Conservation (phyloP, 768 basidiomycete species). For the Lentinula sp. region DNA sequence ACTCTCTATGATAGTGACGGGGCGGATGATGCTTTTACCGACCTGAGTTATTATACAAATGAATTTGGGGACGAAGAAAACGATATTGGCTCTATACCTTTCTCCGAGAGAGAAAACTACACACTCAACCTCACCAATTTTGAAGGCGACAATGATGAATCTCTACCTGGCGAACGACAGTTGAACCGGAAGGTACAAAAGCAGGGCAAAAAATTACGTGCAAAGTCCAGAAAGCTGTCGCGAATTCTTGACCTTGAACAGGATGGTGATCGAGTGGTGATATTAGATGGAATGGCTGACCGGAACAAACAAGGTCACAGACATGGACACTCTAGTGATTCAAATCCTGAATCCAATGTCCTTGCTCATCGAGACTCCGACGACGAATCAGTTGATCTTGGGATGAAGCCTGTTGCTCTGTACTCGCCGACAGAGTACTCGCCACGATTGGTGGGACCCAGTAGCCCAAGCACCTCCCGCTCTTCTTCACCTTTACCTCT, state of each 20-base stretch:
- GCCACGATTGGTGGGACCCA: neutral
- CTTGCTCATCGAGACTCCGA: neutral
- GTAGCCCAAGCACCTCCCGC: neutral
- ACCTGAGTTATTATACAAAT: slow-evolving; percentile 36
- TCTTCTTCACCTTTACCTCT: neutral
- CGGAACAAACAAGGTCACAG: neutral
- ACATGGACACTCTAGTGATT: neutral
- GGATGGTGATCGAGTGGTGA: neutral
- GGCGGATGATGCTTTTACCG: slow-evolving; percentile 13
- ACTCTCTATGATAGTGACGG: slow-evolving; percentile 1
- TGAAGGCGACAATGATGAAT: slow-evolving; percentile 64
- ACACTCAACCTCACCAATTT: slow-evolving; percentile 70
- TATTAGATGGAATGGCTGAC: neutral
- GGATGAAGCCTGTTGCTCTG: neutral
- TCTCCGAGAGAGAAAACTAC: slow-evolving; percentile 36
- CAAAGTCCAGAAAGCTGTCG: slow-evolving; percentile 27
- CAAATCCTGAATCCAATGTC: neutral
- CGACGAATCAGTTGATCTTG: neutral
- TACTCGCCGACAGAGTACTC: slow-evolving; percentile 3
- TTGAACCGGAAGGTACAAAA: slow-evolving; percentile 49
- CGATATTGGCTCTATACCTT: slow-evolving; percentile 20
- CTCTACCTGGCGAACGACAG: slow-evolving; percentile 48
- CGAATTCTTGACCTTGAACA: neutral
- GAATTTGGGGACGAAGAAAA: slow-evolving; percentile 25
- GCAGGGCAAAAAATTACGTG: slow-evolving; percentile 56